Conservation (phyloP, 225 moss, liverwort and hornwort species). For the Pseudisothecium myosuroides region DNA sequence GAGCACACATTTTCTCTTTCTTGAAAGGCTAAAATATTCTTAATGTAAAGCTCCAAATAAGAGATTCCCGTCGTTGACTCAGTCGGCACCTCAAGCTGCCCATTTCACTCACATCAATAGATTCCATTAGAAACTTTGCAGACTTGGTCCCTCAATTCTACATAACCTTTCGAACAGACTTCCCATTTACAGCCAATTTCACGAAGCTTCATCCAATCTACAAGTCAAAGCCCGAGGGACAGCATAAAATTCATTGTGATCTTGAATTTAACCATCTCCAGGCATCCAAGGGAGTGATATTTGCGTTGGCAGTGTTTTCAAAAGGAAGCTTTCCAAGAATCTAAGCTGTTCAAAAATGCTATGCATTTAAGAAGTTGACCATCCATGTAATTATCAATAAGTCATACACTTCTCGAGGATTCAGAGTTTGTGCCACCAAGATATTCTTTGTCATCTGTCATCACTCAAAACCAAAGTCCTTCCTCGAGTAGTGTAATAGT, state of each 20-base stretch:
- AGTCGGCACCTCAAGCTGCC: slow-evolving; percentile 52
- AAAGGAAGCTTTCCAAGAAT: neutral
- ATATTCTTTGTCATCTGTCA: neutral
- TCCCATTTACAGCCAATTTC: neutral
- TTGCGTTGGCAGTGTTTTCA: neutral
- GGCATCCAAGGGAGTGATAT: neutral
- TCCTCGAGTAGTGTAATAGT: neutral
- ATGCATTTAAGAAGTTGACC: neutral
- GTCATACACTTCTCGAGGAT: neutral
- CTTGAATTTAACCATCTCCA: neutral
- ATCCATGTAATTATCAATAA: neutral
- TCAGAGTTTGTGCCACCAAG: neutral
- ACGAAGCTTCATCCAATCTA: neutral
- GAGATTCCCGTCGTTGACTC: slow-evolving; percentile 41
- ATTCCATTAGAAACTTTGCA: neutral
- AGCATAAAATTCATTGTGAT: neutral
- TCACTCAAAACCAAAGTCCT: neutral
- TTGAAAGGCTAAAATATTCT: slow-evolving; percentile 54
- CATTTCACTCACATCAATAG: neutral
- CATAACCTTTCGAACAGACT: neutral
- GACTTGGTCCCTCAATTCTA: neutral
- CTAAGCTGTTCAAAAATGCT: neutral
- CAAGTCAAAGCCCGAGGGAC: neutral
- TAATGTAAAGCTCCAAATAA: slow-evolving; percentile 58
- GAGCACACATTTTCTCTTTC: neutral